Evolutionary conservation across 495 filamentous ascomycete genomes (phyloP).

Genomic region (Podospora didyma): DNA sequence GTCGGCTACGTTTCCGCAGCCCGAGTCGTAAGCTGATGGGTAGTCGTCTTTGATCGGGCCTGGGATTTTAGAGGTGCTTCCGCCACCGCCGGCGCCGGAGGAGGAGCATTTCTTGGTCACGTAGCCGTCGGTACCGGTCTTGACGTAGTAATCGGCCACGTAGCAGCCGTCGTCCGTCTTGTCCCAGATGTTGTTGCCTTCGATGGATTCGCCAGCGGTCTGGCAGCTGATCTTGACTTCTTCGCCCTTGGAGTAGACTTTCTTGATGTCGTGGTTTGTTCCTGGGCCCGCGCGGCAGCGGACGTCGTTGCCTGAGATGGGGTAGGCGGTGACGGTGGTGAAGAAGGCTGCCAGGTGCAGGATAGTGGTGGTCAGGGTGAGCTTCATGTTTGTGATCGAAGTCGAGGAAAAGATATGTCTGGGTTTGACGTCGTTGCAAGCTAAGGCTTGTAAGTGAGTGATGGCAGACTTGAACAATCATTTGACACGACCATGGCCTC

Average conservation of each 20-base stretch:
- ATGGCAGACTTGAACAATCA: too few relatives aligned
- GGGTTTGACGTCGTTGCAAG: too few relatives aligned
- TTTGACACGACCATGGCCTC: too few relatives aligned
- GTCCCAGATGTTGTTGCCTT: slow-evolving; percentile 29
- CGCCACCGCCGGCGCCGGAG: not conserved
- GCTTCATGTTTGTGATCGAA: slow-evolving; percentile 11
- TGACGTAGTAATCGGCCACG: slow-evolving; percentile 25
- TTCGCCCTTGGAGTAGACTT: slow-evolving; percentile 16
- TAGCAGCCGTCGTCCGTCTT: slow-evolving; percentile 28
- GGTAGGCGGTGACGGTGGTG: slow-evolving; percentile 9
- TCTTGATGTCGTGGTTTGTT: slow-evolving; percentile 19
- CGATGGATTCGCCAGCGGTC: slow-evolving; percentile 11
- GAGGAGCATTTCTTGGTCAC: slow-evolving; percentile 10
- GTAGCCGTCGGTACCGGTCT: slow-evolving; percentile 22
- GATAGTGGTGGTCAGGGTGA: slow-evolving; percentile 7
- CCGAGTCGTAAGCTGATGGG: slow-evolving; percentile 10
- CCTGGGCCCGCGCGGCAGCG: slow-evolving; percentile 24
- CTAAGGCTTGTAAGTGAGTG: too few relatives aligned
- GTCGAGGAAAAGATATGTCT: not conserved
- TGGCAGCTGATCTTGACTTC: slow-evolving; percentile 26
- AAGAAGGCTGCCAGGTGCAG: not conserved
- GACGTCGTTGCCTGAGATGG: slow-evolving; percentile 14
- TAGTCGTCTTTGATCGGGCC: slow-evolving; percentile 23
- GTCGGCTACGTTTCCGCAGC: slow-evolving; percentile 4
- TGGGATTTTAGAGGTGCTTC: slow-evolving; percentile 4